Evolutionary conservation across 1,284 basidiomycete species (phyloP), one percentile per base, ranked within the genome.

Genomic region (Tylopilus sp.): DNA sequence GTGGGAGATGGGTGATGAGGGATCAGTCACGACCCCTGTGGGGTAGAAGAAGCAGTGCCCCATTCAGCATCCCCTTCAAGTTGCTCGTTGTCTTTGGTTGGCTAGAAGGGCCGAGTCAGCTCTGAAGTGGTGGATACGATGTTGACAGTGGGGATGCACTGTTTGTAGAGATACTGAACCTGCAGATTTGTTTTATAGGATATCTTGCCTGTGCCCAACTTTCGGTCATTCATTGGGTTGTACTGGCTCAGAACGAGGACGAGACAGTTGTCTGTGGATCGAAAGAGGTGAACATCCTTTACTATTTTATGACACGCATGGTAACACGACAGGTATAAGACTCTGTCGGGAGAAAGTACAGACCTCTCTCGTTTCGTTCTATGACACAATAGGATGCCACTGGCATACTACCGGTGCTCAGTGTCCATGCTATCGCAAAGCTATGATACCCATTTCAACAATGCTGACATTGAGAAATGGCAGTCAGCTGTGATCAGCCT

Each of bases 201-300:
- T 91, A 88, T 79, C 74, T 86, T 13, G 74, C 86, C 10, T 89
- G 89, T 1, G 91, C 94, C 71, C 84, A 87, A 66, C 87, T 92
- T 65, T 85, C 83, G 39, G 83, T 88, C 39, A 70, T 85, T 18
- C 89, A 87, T 69, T 83, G 84, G 13, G 78, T 93, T 39, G 82
- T 82, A 54, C 73, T 90, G 64, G 75, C 81, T 5, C 69, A 80
- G 18, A 79, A 78, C 26, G 86, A 86, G 29, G 83, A 84, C n/a
- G 72, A 80, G 24, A 67, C 67, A 24, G 70, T 74, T 9, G 79
- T 88, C 59, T 73, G 80, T 9, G 83, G 83, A 16, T 87, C 88
- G 0, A 92, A 81, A 86, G 78, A 88, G 91, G 93, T 90, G 70
- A 55, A 79, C 18, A 6, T 58, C 32, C 16, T 18, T 32, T 22